Percentiles rank a stretch among this genome's conserved stretches.
These are phyloP conservation scores for Bathelium albidoporum DNA, from an alignment of 495 filamentous ascomycete species.

Conservation along the genomic window DNA sequence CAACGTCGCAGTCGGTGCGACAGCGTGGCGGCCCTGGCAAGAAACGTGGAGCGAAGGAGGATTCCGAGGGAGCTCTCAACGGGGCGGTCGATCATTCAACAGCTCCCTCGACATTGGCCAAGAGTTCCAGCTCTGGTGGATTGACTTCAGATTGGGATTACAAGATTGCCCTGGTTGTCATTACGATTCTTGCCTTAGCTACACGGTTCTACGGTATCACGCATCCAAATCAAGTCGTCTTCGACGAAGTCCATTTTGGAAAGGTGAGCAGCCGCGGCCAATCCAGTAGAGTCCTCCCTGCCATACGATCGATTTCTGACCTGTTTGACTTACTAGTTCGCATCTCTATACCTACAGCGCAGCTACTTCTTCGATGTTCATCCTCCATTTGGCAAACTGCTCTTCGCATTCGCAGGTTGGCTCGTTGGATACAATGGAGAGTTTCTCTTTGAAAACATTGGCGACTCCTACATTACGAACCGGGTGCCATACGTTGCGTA, in stretches of 20 bases:
- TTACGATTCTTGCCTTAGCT: slow-evolving; percentile 76
- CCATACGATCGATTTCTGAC: too few relatives aligned
- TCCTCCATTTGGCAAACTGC: slow-evolving; percentile 86
- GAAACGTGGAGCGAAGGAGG: background rate
- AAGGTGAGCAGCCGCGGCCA: slow-evolving; percentile 53
- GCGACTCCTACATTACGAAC: slow-evolving; percentile 94
- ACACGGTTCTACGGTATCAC: slow-evolving; percentile 92
- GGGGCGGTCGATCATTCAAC: slow-evolving; percentile 14
- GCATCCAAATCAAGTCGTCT: slow-evolving; percentile 93
- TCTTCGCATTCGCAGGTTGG: slow-evolving; percentile 93
- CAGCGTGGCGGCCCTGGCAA: slow-evolving; percentile 4
- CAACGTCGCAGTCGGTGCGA: slow-evolving; percentile 6
- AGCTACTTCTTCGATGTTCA: slow-evolving; percentile 99
- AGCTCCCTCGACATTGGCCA: slow-evolving; percentile 6
- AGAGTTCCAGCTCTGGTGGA: slow-evolving; percentile 19
- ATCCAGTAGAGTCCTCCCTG: background rate
- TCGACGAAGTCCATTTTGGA: slow-evolving; percentile 98
- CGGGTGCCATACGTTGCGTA: slow-evolving; percentile 95
- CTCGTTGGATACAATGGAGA: slow-evolving; percentile 88
- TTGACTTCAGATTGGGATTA: slow-evolving; percentile 64
- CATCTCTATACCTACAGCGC: slow-evolving; percentile 91
- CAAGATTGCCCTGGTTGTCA: slow-evolving; percentile 63
- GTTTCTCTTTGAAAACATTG: slow-evolving; percentile 98
- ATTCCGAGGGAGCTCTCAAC: background rate
- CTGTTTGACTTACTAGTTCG: slow-evolving; percentile 51